A percentile compares a stretch with the other conserved stretches of the same genome.
phyloP scores from a whole-genome alignment of 352 stramenopile species.

The Phytophthora uliginosa region DNA sequence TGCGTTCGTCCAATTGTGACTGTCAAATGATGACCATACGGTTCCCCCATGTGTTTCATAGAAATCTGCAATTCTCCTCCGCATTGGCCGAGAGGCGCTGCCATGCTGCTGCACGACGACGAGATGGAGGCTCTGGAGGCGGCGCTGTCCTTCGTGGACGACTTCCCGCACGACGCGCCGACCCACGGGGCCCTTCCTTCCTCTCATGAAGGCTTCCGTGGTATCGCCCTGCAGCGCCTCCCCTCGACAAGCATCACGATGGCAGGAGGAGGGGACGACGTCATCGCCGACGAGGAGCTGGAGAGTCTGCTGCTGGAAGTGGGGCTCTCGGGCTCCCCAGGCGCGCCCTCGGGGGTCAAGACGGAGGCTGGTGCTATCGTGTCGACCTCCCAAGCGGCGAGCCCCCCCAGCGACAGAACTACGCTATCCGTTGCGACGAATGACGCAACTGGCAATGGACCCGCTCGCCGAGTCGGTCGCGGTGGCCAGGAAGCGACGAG shows the following conservation, averaged over 20 bases:
- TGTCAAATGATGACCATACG: conserved; percentile 9
- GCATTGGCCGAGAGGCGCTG: not conserved
- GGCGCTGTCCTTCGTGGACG: conserved; percentile 47
- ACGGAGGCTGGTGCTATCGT: not conserved
- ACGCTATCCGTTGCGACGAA: not conserved
- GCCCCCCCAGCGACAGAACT: conserved; percentile 3
- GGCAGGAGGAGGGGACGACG: conserved; percentile 18
- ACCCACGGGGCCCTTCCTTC: not conserved
- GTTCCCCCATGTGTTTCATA: conserved; percentile 6
- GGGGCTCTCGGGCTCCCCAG: conserved; percentile 26
- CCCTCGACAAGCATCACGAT: conserved; percentile 2
- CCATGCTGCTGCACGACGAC: conserved; percentile 45
- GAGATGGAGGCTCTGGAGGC: conserved; percentile 50
- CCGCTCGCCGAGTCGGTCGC: conserved; percentile 5
- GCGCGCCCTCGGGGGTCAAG: conserved; percentile 3
- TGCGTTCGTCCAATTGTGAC: not conserved
- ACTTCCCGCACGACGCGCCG: conserved; percentile 27
- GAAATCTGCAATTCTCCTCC: not conserved
- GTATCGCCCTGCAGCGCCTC: not conserved
- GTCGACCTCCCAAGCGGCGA: not conserved
- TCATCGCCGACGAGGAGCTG: conserved; percentile 39
- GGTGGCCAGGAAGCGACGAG: conserved; percentile 2
- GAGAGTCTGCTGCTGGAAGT: conserved; percentile 40
- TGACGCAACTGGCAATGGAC: not conserved
- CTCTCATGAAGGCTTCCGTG: not conserved